Percentiles rank a stretch among this genome's conserved stretches.
Evolutionary conservation across 176 grass and related monocot species (phyloP).

Genomic region (Rhynchospora tenuis): DNA sequence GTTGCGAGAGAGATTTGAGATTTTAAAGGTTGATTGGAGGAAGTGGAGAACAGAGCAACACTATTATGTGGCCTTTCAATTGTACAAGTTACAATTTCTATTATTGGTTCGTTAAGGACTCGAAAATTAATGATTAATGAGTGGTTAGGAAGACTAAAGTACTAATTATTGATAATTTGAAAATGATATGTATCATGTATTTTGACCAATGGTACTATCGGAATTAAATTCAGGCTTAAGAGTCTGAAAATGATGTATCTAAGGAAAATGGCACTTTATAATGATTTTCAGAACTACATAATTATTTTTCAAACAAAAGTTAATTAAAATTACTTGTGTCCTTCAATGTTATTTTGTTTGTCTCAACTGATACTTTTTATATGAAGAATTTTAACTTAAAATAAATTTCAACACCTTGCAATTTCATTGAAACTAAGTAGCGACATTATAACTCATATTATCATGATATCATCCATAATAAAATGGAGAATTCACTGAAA

Average conservation of each 20-base stretch:
- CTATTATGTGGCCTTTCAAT: background rate
- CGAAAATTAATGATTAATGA: background rate
- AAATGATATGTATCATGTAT: background rate
- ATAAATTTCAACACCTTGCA: background rate
- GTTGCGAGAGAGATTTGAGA: background rate
- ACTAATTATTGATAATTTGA: background rate
- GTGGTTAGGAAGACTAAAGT: background rate
- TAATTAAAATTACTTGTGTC: background rate
- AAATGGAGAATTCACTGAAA: background rate
- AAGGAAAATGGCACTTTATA: background rate
- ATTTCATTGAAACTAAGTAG: background rate
- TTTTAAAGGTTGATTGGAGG: constrained; percentile 13
- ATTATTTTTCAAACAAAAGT: background rate
- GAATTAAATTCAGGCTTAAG: background rate
- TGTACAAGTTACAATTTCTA: background rate
- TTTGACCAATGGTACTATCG: background rate
- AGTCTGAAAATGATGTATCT: too few relatives aligned
- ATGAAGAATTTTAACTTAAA: background rate
- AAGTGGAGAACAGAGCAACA: background rate
- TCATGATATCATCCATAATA: background rate
- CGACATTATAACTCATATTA: background rate
- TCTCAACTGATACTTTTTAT: background rate
- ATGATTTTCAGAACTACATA: background rate
- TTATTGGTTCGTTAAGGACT: background rate
- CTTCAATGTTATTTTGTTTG: background rate